These are phyloP conservation scores for Hypomontagnella submonticulosa DNA, from an alignment of 495 filamentous ascomycete species.

Conservation along the genomic window DNA sequence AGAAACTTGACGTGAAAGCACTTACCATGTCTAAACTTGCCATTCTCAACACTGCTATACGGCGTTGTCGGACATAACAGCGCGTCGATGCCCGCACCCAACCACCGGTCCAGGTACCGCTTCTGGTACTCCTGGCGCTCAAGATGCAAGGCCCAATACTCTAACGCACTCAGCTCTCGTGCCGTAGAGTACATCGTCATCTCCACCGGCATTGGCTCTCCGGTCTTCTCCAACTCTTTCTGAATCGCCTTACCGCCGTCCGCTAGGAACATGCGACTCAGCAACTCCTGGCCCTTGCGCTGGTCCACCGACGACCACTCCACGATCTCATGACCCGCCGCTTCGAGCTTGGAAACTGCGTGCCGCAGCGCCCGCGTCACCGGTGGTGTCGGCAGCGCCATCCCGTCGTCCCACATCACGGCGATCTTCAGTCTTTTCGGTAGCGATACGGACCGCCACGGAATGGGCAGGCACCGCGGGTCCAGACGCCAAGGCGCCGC, in stretches of 20 bases:
- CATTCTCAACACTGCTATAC: slow-evolving; percentile 77
- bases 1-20: not conserved
- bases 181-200: slow-evolving; percentile 62
- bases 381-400: slow-evolving; percentile 82
- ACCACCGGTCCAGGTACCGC: slow-evolving; percentile 81
- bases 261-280: slow-evolving; percentile 78
- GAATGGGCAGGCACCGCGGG: slow-evolving; percentile 79
- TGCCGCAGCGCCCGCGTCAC: slow-evolving; percentile 77
- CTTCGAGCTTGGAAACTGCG: slow-evolving; percentile 69
- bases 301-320: slow-evolving; percentile 69
- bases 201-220: slow-evolving; percentile 80
- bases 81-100: slow-evolving; percentile 73
- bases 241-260: slow-evolving; percentile 83
- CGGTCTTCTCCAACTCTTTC: slow-evolving; percentile 74
- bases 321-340: slow-evolving; percentile 75
- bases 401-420: slow-evolving; percentile 77
- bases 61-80: slow-evolving; percentile 74
- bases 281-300: slow-evolving; percentile 74
- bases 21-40: slow-evolving; percentile 79
- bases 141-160: slow-evolving; percentile 79
- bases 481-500: slow-evolving; percentile 89
- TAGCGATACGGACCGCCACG: slow-evolving; percentile 71
- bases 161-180: slow-evolving; percentile 71
- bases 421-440: slow-evolving; percentile 71
- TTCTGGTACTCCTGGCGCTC: slow-evolving; percentile 77